Evolutionary conservation across 2,329 filamentous ascomycete species (phyloP).

Genomic region (Aspergillus candidus): DNA sequence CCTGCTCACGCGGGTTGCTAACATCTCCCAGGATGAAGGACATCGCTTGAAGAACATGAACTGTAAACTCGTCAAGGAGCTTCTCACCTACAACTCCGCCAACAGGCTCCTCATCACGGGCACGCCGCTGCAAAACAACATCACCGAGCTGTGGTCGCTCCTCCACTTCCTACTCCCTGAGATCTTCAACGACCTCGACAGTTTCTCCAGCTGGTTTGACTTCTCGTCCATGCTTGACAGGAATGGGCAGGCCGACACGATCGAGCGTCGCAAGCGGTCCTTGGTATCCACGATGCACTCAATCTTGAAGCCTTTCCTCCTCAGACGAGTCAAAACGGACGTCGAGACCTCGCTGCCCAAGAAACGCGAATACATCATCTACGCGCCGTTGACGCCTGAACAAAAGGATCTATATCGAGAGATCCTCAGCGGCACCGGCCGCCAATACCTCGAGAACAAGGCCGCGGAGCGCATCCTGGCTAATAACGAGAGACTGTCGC

Average conservation of each 20-base stretch:
- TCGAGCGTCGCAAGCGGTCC: conserved; percentile 69
- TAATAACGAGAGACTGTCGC: conserved; percentile 27
- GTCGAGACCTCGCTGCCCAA: conserved; percentile 88
- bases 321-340: conserved; percentile 85
- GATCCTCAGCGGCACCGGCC: conserved; percentile 70
- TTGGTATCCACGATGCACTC: conserved; percentile 84
- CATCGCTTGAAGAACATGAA: conserved; percentile 97
- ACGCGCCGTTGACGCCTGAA: conserved; percentile 82
- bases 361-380: conserved; percentile 93
- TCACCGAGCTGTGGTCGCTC: conserved; percentile 90
- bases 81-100: conserved; percentile 82
- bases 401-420: conserved; percentile 87
- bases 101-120: conserved; percentile 90
- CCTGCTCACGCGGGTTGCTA: conserved; percentile 5
- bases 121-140: conserved; percentile 90
- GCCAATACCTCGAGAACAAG: conserved; percentile 46
- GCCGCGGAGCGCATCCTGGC: conserved; percentile 45
- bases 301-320: conserved; percentile 82
- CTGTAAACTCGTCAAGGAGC: conserved; percentile 79
- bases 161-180: conserved; percentile 88
- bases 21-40: conserved; percentile 66
- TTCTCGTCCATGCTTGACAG: conserved; percentile 89
- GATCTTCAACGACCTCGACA: conserved; percentile 88
- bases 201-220: conserved; percentile 95
- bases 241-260: conserved; percentile 68